Evolutionary conservation across 805 yeast genomes (phyloP).

Genomic region (Candida chauliodis): DNA sequence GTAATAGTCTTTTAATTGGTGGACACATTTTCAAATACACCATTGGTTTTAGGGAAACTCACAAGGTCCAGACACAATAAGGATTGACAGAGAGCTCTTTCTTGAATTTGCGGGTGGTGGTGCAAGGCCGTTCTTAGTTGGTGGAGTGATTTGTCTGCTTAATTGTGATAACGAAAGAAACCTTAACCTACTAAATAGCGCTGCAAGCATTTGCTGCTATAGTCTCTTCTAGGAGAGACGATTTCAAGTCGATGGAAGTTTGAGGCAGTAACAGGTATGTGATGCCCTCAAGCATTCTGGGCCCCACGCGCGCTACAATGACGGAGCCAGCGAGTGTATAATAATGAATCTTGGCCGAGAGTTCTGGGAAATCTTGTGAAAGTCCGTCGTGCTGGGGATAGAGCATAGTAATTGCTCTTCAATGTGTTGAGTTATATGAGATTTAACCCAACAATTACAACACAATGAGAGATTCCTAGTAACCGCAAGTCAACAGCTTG

Average conservation of each 20-base stretch:
- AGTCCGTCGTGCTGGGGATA: constrained; percentile 30
- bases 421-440: too few species aligned
- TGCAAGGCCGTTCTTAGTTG: too few species aligned
- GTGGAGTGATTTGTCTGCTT: constrained; percentile 48
- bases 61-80: too few species aligned
- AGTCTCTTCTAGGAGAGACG: constrained; percentile 40
- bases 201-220: constrained; percentile 33
- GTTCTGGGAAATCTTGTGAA: constrained; percentile 41
- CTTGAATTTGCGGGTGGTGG: too few species aligned
- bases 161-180: constrained; percentile 48
- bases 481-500: constrained; percentile 7
- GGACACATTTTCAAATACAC: too few species aligned
- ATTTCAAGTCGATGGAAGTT: constrained; percentile 42
- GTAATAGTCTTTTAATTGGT: too few species aligned
- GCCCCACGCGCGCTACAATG: constrained; percentile 48
- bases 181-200: constrained; percentile 40
- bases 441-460: too few species aligned
- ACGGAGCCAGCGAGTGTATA: constrained; percentile 44
- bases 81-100: too few species aligned
- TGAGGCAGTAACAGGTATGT: constrained; percentile 46
- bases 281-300: constrained; percentile 47
- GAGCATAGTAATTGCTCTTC: constrained; percentile 7
- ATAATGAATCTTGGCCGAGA: constrained; percentile 29
- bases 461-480: constrained; percentile 6
- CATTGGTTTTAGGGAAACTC: too few species aligned